Percentiles rank a stretch among this genome's conserved stretches.
These are phyloP conservation scores for Kuraishia hungarica DNA, from an alignment of 805 yeast genomes.

Conservation along the genomic window DNA sequence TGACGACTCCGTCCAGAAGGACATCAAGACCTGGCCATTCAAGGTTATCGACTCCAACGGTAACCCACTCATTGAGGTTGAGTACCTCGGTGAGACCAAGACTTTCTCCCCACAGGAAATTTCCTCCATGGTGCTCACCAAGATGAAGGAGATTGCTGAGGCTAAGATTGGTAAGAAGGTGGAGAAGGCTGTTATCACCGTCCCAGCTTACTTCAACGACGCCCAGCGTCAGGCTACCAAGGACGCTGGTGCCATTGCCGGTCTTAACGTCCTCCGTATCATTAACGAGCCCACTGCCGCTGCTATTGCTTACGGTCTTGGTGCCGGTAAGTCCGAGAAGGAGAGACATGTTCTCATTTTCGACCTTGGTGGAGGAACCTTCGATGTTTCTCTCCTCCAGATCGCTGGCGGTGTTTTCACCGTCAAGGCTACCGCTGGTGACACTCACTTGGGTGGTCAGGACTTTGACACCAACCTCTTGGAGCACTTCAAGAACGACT, in stretches of 20 bases:
- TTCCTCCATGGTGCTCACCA: conserved; percentile 69
- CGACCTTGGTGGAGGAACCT: conserved; percentile 98
- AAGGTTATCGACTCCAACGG: conserved; percentile 56
- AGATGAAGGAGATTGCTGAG: conserved; percentile 79
- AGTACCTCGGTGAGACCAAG: conserved; percentile 61
- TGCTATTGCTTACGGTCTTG: conserved; percentile 98
- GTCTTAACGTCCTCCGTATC: conserved; percentile 69
- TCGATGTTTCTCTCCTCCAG: conserved; percentile 89
- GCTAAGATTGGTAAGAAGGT: conserved; percentile 65
- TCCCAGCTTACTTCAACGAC: conserved; percentile 76
- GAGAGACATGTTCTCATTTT: conserved; percentile 88
- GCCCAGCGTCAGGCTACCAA: conserved; percentile 78
- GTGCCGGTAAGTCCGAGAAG: conserved; percentile 73
- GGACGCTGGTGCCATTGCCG: conserved; percentile 77
- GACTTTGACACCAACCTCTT: conserved; percentile 96
- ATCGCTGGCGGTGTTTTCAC: conserved; percentile 96
- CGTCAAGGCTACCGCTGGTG: conserved; percentile 98
- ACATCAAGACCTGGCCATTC: conserved; percentile 87
- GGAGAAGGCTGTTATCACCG: conserved; percentile 70
- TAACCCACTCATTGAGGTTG: conserved; percentile 63
- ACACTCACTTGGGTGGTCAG: conserved; percentile 99
- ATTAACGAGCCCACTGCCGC: conserved; percentile 90
- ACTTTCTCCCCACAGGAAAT: conserved; percentile 69
- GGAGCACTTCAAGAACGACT: conserved; percentile 86
- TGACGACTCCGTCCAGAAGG: conserved; percentile 74